Percentiles rank a stretch among this genome's conserved stretches.
phyloP scores from a whole-genome alignment of 1,284 basidiomycete species.

The Irpex sp. region DNA sequence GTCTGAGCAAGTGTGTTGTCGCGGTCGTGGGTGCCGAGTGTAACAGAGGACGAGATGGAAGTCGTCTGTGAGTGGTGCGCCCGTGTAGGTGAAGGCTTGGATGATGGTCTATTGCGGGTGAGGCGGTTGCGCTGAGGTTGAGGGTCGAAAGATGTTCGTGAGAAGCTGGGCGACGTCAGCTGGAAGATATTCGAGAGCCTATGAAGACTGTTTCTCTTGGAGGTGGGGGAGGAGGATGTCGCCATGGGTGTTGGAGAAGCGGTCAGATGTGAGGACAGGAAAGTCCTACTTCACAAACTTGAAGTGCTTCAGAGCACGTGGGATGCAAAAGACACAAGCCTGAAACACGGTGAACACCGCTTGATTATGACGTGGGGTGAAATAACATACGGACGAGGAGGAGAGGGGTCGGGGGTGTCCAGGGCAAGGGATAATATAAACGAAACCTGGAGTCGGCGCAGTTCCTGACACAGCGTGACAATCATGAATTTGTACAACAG shows the following conservation, averaged over 20 bases:
- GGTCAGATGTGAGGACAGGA: neutral
- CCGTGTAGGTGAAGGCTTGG: neutral
- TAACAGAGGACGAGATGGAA: neutral
- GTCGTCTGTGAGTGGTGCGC: neutral
- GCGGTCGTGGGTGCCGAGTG: neutral
- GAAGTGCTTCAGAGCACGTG: neutral
- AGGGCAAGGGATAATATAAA: too few relatives aligned
- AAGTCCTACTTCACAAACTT: too few relatives aligned
- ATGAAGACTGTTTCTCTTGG: slow-evolving; percentile 20
- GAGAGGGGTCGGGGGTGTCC: neutral
- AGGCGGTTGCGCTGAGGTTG: slow-evolving; percentile 3
- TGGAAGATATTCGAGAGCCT: slow-evolving; percentile 28
- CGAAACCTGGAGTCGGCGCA: neutral
- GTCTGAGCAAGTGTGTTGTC: neutral
- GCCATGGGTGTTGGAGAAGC: slow-evolving; percentile 6
- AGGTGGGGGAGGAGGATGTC: slow-evolving; percentile 6
- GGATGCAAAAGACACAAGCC: neutral
- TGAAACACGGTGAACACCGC: neutral
- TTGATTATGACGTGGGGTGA: neutral
- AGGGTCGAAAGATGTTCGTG: slow-evolving; percentile 9
- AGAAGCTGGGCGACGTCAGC: slow-evolving; percentile 15
- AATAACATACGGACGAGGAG: neutral
- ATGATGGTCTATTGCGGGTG: neutral
- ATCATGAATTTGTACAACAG: neutral
- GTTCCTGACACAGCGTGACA: neutral